Conservation (phyloP, 352 stramenopile species). For the Peronosclerospora sorghi region DNA sequence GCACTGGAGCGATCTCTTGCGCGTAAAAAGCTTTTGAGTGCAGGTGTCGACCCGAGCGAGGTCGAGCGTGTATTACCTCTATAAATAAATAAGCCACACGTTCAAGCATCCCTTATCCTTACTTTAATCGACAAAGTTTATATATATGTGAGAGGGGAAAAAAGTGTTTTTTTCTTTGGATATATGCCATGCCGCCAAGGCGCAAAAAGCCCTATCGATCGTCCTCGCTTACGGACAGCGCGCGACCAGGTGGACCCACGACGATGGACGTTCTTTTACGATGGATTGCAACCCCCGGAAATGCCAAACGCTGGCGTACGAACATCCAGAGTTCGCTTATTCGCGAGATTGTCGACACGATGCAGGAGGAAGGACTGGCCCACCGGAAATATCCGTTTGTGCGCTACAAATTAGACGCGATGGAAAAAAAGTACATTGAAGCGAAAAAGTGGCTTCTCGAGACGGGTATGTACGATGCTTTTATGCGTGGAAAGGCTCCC, state of each 20-base stretch:
- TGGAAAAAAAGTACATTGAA: slow-evolving; percentile 31
- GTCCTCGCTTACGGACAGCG: slow-evolving; percentile 12
- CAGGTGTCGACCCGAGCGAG: slow-evolving; percentile 24
- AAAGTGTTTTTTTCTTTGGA: too few relatives aligned
- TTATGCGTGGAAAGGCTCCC: slow-evolving; percentile 10
- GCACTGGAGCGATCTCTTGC: slow-evolving; percentile 29
- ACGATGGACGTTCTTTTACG: slow-evolving; percentile 24
- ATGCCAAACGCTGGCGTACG: slow-evolving; percentile 26
- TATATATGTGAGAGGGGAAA: too few relatives aligned
- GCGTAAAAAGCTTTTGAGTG: slow-evolving; percentile 34
- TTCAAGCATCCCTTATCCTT: too few relatives aligned
- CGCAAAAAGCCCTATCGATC: not conserved
- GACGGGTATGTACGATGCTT: slow-evolving; percentile 26
- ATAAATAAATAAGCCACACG: slow-evolving; percentile 3
- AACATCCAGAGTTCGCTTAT: slow-evolving; percentile 6
- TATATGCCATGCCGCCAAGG: too few relatives aligned
- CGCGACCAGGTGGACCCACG: slow-evolving; percentile 7
- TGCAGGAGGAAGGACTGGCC: slow-evolving; percentile 12
- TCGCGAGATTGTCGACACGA: slow-evolving; percentile 18
- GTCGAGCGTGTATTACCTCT: slow-evolving; percentile 35
- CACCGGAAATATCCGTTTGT: slow-evolving; percentile 21
- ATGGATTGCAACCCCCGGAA: slow-evolving; percentile 24
- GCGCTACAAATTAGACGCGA: slow-evolving; percentile 20
- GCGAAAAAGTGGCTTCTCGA: slow-evolving; percentile 29
- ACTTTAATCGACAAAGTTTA: too few relatives aligned